phyloP scores from a whole-genome alignment of 2,329 filamentous ascomycete species.

The Alternaria alternata region DNA sequence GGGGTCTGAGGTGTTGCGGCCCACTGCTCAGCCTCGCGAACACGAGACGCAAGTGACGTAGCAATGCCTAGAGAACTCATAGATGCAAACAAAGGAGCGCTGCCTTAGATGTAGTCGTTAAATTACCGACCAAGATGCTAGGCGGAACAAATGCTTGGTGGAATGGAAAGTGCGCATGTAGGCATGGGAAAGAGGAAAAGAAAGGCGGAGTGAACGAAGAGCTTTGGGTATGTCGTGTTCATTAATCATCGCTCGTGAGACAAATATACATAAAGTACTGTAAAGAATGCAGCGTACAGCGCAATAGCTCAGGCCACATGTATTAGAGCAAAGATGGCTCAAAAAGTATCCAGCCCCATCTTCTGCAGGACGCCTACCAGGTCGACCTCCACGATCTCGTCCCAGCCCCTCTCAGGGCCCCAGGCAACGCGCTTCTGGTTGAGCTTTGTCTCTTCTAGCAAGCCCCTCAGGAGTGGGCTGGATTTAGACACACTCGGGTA shows the following conservation, averaged over 20 bases:
- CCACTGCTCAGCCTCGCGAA: too few species aligned
- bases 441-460: slow-evolving; percentile 63
- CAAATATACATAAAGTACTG: background rate
- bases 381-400: slow-evolving; percentile 45
- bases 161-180: background rate
- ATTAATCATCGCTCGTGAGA: background rate
- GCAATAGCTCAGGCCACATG: background rate
- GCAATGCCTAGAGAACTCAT: too few species aligned
- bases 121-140: too few species aligned
- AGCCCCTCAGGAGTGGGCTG: slow-evolving; percentile 68
- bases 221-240: background rate
- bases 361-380: slow-evolving; percentile 37
- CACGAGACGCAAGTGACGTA: too few species aligned
- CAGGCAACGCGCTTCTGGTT: slow-evolving; percentile 66
- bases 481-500: slow-evolving; percentile 71
- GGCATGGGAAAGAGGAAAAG: background rate
- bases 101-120: too few species aligned
- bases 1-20: too few species aligned
- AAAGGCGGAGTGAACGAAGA: background rate
- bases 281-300: background rate
- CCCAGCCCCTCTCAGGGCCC: slow-evolving; percentile 74
- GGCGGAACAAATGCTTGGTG: background rate
- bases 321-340: background rate
- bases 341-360: slow-evolving; percentile 22
- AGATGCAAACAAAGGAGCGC: too few species aligned